Evolutionary conservation across 140 eudicot genomes (phyloP).

Genomic region (Oenanthe javanica): DNA sequence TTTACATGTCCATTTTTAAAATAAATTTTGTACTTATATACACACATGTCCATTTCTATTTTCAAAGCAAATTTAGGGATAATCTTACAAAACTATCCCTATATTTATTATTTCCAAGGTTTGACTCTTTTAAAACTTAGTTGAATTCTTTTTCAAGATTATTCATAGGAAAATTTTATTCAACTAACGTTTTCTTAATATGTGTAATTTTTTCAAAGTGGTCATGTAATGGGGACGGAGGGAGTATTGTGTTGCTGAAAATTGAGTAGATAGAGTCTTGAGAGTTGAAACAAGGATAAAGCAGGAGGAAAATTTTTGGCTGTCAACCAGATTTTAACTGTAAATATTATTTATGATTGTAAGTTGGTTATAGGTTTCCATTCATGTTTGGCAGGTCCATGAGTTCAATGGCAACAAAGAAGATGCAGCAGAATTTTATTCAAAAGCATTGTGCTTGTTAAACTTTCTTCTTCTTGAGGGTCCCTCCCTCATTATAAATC

Average conservation of each 20-base stretch:
- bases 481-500: conserved; percentile 84
- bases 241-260: not conserved
- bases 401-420: conserved; percentile 72
- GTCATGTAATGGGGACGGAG: too few species aligned
- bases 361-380: not conserved
- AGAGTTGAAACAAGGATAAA: not conserved
- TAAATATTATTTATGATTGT: not conserved
- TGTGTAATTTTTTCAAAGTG: too few species aligned
- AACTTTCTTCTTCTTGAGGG: conserved; percentile 78
- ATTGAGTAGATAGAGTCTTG: not conserved
- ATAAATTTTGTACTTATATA: too few species aligned
- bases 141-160: too few species aligned
- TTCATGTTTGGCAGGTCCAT: conserved; percentile 56
- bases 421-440: conserved; percentile 52
- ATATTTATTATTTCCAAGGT: too few species aligned
- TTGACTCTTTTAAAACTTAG: too few species aligned
- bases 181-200: too few species aligned
- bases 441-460: conserved; percentile 65
- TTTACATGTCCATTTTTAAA: too few species aligned
- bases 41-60: too few species aligned
- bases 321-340: not conserved
- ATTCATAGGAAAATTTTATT: too few species aligned
- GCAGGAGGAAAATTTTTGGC: not conserved
- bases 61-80: too few species aligned
- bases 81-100: too few species aligned